A percentile compares a stretch with the other conserved stretches of the same genome.
phyloP scores from a whole-genome alignment of 2,329 filamentous ascomycete genomes.

The Diaporthe amygdali region DNA sequence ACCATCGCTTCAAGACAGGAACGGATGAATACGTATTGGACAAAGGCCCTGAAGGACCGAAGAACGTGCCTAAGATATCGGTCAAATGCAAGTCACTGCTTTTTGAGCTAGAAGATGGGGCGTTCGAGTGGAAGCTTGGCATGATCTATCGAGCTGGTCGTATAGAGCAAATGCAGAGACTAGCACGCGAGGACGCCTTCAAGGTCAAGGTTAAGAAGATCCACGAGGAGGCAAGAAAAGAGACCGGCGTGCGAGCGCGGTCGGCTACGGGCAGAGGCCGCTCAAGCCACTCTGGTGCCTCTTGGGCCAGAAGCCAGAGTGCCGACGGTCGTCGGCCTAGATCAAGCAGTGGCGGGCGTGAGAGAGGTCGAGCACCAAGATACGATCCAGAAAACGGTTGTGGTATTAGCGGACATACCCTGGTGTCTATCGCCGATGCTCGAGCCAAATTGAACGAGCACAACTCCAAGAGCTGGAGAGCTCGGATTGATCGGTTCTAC shows the following conservation, averaged over 20 bases:
- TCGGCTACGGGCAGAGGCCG: conserved; percentile 53
- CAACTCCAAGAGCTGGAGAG: conserved; percentile 91
- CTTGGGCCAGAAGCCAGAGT: conserved; percentile 60
- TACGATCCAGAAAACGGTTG: conserved; percentile 84
- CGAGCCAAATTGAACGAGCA: conserved; percentile 75
- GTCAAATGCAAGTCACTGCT: conserved; percentile 81
- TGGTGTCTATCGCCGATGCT: conserved; percentile 78
- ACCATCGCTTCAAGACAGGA: conserved; percentile 87
- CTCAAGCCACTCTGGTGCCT: conserved; percentile 34
- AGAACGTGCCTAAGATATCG: conserved; percentile 84
- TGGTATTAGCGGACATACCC: conserved; percentile 73
- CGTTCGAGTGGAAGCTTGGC: conserved; percentile 96
- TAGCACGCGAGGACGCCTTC: conserved; percentile 91
- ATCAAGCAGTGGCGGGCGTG: conserved; percentile 38
- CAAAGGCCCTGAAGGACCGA: conserved; percentile 85
- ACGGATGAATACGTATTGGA: conserved; percentile 87
- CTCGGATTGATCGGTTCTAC: conserved; percentile 81
- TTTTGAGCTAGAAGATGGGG: conserved; percentile 93
- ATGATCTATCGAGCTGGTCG: conserved; percentile 91
- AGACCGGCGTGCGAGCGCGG: conserved; percentile 59
- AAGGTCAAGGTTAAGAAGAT: conserved; percentile 85
- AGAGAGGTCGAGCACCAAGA: conserved; percentile 54
- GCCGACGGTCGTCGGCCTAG: conserved; percentile 50
- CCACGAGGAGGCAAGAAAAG: conserved; percentile 65
- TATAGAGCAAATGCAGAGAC: conserved; percentile 85